Evolutionary conservation across 306 rosid genomes (phyloP), one percentile per base, ranked within the genome.

Genomic region (Lathyrus tuberosus): DNA sequence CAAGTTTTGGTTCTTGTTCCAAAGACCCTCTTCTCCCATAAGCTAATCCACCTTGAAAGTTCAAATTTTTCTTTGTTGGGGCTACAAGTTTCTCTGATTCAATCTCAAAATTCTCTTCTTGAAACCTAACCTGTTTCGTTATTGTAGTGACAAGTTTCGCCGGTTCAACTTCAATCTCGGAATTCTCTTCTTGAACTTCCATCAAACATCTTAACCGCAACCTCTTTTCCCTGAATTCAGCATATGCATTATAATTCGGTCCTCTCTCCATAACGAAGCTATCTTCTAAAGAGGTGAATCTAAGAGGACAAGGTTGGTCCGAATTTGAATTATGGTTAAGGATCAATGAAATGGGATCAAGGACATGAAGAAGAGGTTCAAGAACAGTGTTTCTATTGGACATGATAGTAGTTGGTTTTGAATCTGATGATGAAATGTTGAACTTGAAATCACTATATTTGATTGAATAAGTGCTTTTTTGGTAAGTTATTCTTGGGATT

Each of bases 261-360:
- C 98, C 98, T 85, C 96, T 82, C 82, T 94, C 95, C 92, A 87
- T 80, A 69, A 74, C 2, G 49, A 61, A 85, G 74, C 81, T 79
- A 28, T 84, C 88, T 0, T 84, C 88, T 0, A 78, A 31, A 3
- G 83, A 37, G 24, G 77, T 72, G 71, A 87, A 83, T 2, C 42
- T 70, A 11, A 89, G 83, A 42, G n/a, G n/a, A n/a, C n/a, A n/a
- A n/a, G 83, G 84, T 8, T 63, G 67, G 5, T 81, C 60, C 38
- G 82, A 63, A 26, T 20, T 33, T 0, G 84, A 71, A 67, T 88
- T 90, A 28, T 79, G 88, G 61, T 84, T 73, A 43, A 86, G 90
- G 10, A 90, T 67, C 24, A 88, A 87, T 66, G 97, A 84, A 5
- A 84, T 81, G 20, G 96, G 96, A 61, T 93, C 96, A 35, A 92